Evolutionary conservation across 768 basidiomycete species (phyloP).

Genomic region (Termitomyces sp.): DNA sequence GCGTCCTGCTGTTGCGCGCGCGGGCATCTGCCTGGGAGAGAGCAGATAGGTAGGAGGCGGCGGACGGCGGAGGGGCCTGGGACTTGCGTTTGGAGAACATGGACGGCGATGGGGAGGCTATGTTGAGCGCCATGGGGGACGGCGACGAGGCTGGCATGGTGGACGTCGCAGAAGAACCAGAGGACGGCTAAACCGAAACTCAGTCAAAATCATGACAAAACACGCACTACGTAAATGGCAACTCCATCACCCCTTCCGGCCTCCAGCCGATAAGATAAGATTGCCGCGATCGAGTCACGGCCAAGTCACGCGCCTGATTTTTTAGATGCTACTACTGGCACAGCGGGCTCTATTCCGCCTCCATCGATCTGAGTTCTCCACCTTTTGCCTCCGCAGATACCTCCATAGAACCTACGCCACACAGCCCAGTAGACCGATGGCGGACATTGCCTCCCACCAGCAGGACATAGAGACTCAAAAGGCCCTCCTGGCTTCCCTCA

Average conservation of each 20-base stretch:
- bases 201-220: slow-evolving; percentile 4
- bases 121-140: slow-evolving; percentile 66
- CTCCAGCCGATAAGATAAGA: slow-evolving; percentile 8
- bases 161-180: not conserved
- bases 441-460: slow-evolving; percentile 39
- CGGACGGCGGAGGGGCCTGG: slow-evolving; percentile 32
- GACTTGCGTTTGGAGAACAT: slow-evolving; percentile 59
- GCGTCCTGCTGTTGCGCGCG: slow-evolving; percentile 48
- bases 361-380: slow-evolving; percentile 33
- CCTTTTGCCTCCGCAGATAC: slow-evolving; percentile 17
- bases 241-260: not conserved
- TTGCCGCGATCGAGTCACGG: not conserved
- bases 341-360: slow-evolving; percentile 16
- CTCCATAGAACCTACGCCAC: slow-evolving; percentile 15
- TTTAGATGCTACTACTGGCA: slow-evolving; percentile 7
- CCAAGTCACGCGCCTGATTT: slow-evolving; percentile 12
- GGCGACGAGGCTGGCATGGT: slow-evolving; percentile 27
- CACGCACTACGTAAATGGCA: not conserved
- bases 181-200: slow-evolving; percentile 4
- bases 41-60: slow-evolving; percentile 43
- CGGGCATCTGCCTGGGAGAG: slow-evolving; percentile 60
- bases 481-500: slow-evolving; percentile 59
- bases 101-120: slow-evolving; percentile 48
- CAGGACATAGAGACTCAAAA: slow-evolving; percentile 57
- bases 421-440: slow-evolving; percentile 7